Conservation (phyloP, 2,329 filamentous ascomycete genomes). For the Cordyceps cicadae region DNA sequence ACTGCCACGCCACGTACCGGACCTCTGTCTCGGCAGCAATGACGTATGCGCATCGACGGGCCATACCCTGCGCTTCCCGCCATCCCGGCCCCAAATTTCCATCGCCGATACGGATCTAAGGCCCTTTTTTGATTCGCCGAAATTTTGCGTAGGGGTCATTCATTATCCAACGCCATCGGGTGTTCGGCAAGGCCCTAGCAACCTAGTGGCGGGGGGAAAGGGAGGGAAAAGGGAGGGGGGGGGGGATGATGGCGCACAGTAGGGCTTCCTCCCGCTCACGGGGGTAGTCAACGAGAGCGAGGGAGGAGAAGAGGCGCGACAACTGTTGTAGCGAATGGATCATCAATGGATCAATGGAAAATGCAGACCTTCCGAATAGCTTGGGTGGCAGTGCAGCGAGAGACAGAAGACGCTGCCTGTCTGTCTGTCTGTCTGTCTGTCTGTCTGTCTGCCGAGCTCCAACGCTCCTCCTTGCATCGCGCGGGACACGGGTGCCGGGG, state of each 20-base stretch:
- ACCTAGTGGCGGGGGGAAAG: background rate
- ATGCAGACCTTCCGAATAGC: too few relatives aligned
- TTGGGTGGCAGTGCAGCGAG: conserved; percentile 1
- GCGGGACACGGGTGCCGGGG: conserved; percentile 2
- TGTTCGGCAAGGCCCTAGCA: conserved; percentile 1
- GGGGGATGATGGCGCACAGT: background rate
- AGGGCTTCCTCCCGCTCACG: background rate
- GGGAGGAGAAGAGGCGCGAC: background rate
- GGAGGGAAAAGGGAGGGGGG: too few relatives aligned
- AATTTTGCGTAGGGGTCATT: background rate
- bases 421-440: background rate
- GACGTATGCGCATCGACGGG: background rate
- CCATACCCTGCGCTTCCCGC: background rate
- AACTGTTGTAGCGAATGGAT: background rate
- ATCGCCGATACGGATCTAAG: conserved; percentile 1
- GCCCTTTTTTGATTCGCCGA: background rate
- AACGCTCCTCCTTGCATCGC: background rate
- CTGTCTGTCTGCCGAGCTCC: background rate
- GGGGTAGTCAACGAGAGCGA: background rate
- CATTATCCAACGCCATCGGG: conserved; percentile 3
- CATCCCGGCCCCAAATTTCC: background rate
- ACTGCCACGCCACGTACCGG: background rate
- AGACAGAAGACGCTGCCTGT: too few relatives aligned
- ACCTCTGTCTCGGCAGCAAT: background rate
- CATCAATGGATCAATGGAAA: too few relatives aligned